Evolutionary conservation across 108 stramenopile genomes (phyloP).

Genomic region (Tribonema minus): DNA sequence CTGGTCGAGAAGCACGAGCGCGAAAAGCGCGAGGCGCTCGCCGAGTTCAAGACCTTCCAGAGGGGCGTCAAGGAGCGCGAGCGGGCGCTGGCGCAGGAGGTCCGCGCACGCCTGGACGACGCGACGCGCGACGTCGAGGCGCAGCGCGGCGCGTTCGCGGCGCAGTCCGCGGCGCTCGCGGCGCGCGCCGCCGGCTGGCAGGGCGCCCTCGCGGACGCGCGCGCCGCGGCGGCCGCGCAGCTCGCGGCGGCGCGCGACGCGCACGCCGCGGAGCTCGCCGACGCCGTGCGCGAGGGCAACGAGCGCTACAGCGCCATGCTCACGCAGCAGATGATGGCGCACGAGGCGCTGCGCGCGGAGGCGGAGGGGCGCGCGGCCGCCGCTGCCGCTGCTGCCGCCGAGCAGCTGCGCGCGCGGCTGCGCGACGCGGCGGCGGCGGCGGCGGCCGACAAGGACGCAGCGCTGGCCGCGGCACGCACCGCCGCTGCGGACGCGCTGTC

Average conservation of each 20-base stretch:
- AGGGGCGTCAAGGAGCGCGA: slow-evolving; percentile 12
- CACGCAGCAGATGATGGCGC: slow-evolving; percentile 45
- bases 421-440: too few species aligned
- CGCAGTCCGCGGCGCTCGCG: not conserved
- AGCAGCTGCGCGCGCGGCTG: slow-evolving; percentile 38
- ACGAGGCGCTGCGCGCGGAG: slow-evolving; percentile 5
- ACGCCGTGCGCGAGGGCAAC: slow-evolving; percentile 48
- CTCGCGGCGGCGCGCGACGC: not conserved
- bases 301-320: slow-evolving; percentile 51
- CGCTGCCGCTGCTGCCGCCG: not conserved
- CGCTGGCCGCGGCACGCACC: not conserved
- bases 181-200: not conserved
- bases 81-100: not conserved
- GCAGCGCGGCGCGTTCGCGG: not conserved
- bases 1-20: slow-evolving; percentile 46
- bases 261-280: slow-evolving; percentile 42
- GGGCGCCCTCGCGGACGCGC: not conserved
- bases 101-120: not conserved
- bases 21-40: slow-evolving; percentile 48
- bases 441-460: slow-evolving; percentile 43
- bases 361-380: slow-evolving; percentile 22
- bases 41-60: slow-evolving; percentile 37
- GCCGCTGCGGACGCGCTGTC: not conserved
- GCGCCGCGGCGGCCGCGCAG: too few species aligned
- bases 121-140: not conserved